These are phyloP conservation scores for Noccaea bulbosa DNA, from an alignment of 345 rosid species.

Conservation along the genomic window DNA sequence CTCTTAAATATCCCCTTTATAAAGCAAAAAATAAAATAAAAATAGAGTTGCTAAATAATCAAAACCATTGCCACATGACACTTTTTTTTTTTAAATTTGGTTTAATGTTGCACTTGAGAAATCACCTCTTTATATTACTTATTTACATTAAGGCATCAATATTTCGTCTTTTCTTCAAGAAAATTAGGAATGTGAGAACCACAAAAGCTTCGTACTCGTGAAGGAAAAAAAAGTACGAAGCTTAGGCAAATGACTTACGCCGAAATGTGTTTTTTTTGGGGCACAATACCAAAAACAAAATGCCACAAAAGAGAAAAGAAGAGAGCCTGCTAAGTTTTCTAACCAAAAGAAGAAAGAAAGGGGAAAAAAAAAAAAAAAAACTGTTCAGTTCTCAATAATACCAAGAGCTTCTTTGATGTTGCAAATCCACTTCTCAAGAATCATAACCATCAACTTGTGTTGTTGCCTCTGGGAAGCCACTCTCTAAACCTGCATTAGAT, in stretches of 20 bases:
- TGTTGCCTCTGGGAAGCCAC: slow-evolving; percentile 27
- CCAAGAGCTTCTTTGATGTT: slow-evolving; percentile 33
- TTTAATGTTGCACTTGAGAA: neutral
- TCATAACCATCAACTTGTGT: slow-evolving; percentile 18
- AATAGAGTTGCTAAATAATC: too few relatives aligned
- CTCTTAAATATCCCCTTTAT: neutral
- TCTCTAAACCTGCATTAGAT: slow-evolving; percentile 33
- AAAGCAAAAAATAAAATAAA: neutral
- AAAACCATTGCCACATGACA: too few relatives aligned
- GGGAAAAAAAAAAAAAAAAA: neutral
- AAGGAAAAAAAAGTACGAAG: neutral
- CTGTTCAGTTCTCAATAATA: slow-evolving; percentile 17
- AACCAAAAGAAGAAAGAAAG: slow-evolving; percentile 12
- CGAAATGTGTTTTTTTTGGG: neutral
- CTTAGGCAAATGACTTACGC: slow-evolving; percentile 5
- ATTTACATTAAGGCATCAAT: neutral
- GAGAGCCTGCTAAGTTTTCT: slow-evolving; percentile 18
- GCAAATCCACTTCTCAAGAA: slow-evolving; percentile 37
- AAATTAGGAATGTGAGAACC: slow-evolving; percentile 13
- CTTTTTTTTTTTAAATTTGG: too few relatives aligned
- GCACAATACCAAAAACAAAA: slow-evolving; percentile 22
- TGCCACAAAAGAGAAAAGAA: slow-evolving; percentile 24
- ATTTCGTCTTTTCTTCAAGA: slow-evolving; percentile 6
- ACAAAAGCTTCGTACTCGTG: slow-evolving; percentile 11
- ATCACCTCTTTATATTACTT: neutral